These are phyloP conservation scores for Melanopsichium pennsylvanicum DNA, from an alignment of 1,284 basidiomycete genomes.

Conservation along the genomic window DNA sequence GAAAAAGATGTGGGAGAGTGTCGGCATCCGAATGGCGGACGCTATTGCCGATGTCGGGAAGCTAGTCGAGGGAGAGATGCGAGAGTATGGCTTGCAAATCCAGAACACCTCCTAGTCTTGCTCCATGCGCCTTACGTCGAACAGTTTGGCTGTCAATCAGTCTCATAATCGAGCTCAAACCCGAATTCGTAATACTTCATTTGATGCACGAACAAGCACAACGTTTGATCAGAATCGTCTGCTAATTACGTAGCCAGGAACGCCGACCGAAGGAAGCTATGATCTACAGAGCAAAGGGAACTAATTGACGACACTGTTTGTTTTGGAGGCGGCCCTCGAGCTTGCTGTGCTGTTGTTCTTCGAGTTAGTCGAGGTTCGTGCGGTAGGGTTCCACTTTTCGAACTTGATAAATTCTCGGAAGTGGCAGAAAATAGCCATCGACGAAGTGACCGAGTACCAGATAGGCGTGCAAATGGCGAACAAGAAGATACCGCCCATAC, in stretches of 20 bases:
- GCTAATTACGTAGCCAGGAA: too few relatives aligned
- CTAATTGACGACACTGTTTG: conserved; percentile 11
- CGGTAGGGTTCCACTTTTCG: conserved; percentile 52
- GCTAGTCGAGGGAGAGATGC: conserved; percentile 31
- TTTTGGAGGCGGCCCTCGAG: conserved; percentile 19
- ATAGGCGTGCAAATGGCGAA: conserved; percentile 49
- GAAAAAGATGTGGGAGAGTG: conserved; percentile 33
- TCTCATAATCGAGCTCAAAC: too few relatives aligned
- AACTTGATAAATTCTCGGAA: conserved; percentile 57
- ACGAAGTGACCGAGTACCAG: conserved; percentile 48
- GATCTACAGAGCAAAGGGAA: not conserved
- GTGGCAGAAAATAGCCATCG: conserved; percentile 56
- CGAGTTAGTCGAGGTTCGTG: conserved; percentile 23
- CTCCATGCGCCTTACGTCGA: too few relatives aligned
- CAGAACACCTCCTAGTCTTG: not conserved
- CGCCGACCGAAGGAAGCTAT: not conserved
- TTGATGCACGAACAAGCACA: too few relatives aligned
- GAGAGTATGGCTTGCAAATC: conserved; percentile 4
- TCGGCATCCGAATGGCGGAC: conserved; percentile 42
- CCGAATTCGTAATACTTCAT: too few relatives aligned
- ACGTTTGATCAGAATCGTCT: too few relatives aligned
- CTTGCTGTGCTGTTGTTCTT: conserved; percentile 22
- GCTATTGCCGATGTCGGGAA: conserved; percentile 44
- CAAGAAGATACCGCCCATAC: conserved; percentile 33
- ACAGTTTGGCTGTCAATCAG: too few relatives aligned